These are phyloP conservation scores for Austroboletus eburneus DNA, from an alignment of 768 basidiomycete genomes.

Conservation along the genomic window DNA sequence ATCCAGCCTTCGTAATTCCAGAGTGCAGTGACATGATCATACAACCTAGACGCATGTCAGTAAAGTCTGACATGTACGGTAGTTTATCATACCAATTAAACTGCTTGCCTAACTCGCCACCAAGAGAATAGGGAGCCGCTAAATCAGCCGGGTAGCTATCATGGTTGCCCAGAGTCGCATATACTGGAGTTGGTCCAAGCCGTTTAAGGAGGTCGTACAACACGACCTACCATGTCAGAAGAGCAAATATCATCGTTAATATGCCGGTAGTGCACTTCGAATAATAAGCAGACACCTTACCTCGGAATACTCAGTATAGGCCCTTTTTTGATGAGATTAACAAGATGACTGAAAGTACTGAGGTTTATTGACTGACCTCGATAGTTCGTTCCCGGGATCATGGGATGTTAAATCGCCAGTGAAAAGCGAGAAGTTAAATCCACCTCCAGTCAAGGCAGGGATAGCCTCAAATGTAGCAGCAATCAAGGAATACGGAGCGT, in stretches of 20 bases:
- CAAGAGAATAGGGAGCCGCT: slow-evolving; percentile 58
- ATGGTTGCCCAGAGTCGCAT: slow-evolving; percentile 74
- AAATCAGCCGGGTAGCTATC: slow-evolving; percentile 59
- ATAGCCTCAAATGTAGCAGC: slow-evolving; percentile 62
- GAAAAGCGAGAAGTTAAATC: slow-evolving; percentile 63
- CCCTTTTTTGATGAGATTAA: slow-evolving; percentile 37
- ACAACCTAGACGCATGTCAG: slow-evolving; percentile 49
- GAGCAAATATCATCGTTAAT: background rate
- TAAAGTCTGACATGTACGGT: background rate
- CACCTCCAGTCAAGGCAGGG: slow-evolving; percentile 56
- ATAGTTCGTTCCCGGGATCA: slow-evolving; percentile 61
- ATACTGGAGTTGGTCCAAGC: slow-evolving; percentile 67
- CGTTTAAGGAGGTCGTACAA: slow-evolving; percentile 64
- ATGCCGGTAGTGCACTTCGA: too few species aligned
- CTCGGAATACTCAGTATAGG: slow-evolving; percentile 59
- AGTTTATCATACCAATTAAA: slow-evolving; percentile 53
- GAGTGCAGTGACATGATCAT: slow-evolving; percentile 65
- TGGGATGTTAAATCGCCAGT: slow-evolving; percentile 77
- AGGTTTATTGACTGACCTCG: slow-evolving; percentile 39
- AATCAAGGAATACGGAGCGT: slow-evolving; percentile 59
- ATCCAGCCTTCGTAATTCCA: slow-evolving; percentile 75
- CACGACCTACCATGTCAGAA: slow-evolving; percentile 41
- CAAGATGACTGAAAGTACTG: background rate
- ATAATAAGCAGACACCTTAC: too few species aligned
- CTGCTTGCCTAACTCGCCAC: slow-evolving; percentile 50